These are phyloP conservation scores for Endoconidiophora laricicola DNA, from an alignment of 2,329 filamentous ascomycete species.

Conservation along the genomic window DNA sequence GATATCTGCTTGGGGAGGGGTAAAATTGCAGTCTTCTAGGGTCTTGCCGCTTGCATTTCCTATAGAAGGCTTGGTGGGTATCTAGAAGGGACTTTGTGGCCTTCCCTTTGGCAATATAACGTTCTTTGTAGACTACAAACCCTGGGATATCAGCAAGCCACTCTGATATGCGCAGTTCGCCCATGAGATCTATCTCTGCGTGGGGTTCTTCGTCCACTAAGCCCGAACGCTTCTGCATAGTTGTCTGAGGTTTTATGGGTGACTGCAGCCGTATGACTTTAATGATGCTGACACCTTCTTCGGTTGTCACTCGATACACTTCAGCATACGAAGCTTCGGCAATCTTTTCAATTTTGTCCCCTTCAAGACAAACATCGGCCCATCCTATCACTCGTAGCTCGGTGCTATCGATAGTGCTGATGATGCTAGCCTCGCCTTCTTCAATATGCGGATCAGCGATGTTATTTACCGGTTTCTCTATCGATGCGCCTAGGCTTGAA, in stretches of 20 bases:
- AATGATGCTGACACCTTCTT: constrained; percentile 44
- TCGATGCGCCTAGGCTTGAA: no score
- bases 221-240: constrained; percentile 34
- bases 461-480: no score
- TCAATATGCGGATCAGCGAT: neutral
- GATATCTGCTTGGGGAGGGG: constrained; percentile 41
- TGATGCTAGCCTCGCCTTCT: constrained; percentile 6
- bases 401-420: constrained; percentile 10
- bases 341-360: constrained; percentile 42
- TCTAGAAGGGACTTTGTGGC: constrained; percentile 36
- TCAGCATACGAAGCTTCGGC: constrained; percentile 51
- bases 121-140: constrained; percentile 49
- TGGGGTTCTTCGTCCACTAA: constrained; percentile 44
- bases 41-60: constrained; percentile 35
- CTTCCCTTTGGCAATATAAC: constrained; percentile 41
- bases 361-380: constrained; percentile 38
- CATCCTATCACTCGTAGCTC: constrained; percentile 32
- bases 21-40: constrained; percentile 43
- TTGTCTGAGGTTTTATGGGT: constrained; percentile 40
- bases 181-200: constrained; percentile 34
- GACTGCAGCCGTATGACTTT: constrained; percentile 45
- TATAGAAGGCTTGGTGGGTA: constrained; percentile 43
- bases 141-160: constrained; percentile 47
- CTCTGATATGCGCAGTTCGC: constrained; percentile 47
- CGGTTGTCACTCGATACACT: constrained; percentile 45